Percentiles rank a stretch among this genome's conserved stretches.
Evolutionary conservation across 495 filamentous ascomycete genomes (phyloP).

Genomic region (Penicillium angulare): DNA sequence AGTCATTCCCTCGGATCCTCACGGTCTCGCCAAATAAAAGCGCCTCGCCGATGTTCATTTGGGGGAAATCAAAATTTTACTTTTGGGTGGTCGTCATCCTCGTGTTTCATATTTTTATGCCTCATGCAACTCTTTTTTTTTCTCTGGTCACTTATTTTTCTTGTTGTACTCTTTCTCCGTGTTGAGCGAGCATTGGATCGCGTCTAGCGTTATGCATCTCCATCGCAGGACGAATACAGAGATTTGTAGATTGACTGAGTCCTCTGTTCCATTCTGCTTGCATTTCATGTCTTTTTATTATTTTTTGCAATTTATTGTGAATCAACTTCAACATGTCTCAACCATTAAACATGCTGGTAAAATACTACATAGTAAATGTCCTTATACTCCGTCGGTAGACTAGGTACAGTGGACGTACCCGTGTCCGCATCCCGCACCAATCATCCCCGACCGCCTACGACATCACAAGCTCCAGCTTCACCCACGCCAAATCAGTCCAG

Average conservation of each 20-base stretch:
- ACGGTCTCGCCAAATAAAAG: slow-evolving; percentile 1
- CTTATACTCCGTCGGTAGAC: no score
- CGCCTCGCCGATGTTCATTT: neutral
- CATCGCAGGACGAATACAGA: slow-evolving; percentile 15
- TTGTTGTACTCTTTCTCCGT: neutral
- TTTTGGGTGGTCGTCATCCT: slow-evolving; percentile 11
- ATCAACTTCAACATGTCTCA: no score
- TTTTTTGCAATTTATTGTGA: no score
- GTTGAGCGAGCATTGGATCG: slow-evolving; percentile 22
- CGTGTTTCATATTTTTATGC: neutral
- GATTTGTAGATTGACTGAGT: slow-evolving; percentile 4
- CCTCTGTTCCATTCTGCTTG: neutral
- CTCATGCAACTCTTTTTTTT: slow-evolving; percentile 1
- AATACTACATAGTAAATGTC: no score
- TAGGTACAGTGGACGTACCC: no score
- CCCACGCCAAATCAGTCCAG: no score
- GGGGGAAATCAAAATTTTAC: slow-evolving; percentile 7
- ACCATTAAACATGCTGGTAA: no score
- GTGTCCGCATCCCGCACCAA: slow-evolving; percentile 16
- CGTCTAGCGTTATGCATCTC: slow-evolving; percentile 21
- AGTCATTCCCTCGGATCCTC: slow-evolving; percentile 11
- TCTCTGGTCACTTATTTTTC: neutral
- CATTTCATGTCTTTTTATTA: neutral
- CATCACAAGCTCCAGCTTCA: slow-evolving; percentile 25
- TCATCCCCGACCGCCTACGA: slow-evolving; percentile 33